Conservation (phyloP, 305 asterid species). For the Fraxinus velutina region DNA sequence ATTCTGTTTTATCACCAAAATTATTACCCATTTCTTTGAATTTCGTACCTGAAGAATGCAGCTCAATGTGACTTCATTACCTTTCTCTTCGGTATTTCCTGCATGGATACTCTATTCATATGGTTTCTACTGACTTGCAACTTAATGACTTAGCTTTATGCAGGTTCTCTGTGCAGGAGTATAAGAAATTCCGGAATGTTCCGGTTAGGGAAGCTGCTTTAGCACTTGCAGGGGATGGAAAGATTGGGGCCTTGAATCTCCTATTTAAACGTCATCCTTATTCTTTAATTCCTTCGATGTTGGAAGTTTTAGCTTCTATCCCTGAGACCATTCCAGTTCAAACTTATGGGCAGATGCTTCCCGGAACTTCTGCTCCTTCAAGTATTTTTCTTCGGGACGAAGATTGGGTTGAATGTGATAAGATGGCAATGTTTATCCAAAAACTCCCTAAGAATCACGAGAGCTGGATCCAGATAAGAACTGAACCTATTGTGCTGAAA, state of each 20-base stretch:
- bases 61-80: slow-evolving; percentile 6
- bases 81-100: slow-evolving; percentile 9
- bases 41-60: slow-evolving; percentile 15
- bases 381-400: slow-evolving; percentile 62
- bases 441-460: slow-evolving; percentile 39
- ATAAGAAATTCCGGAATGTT: slow-evolving; percentile 64
- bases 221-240: slow-evolving; percentile 81
- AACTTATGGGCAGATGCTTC: slow-evolving; percentile 89
- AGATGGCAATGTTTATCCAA: slow-evolving; percentile 52
- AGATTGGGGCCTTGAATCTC: slow-evolving; percentile 92
- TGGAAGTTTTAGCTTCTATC: slow-evolving; percentile 90
- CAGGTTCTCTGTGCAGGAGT: slow-evolving; percentile 93
- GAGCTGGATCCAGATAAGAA: slow-evolving; percentile 50
- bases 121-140: slow-evolving; percentile 53
- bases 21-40: background rate
- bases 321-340: slow-evolving; percentile 98
- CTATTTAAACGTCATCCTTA: slow-evolving; percentile 87
- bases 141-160: slow-evolving; percentile 64
- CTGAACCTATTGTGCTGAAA: slow-evolving; percentile 73
- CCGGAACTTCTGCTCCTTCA: slow-evolving; percentile 69
- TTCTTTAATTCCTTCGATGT: slow-evolving; percentile 66
- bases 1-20: slow-evolving; percentile 16
- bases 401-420: slow-evolving; percentile 95
- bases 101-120: slow-evolving; percentile 17
- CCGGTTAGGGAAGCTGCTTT: slow-evolving; percentile 68